Base-by-base conservation (phyloP, 345 rosid species). In the Carallia brachiata region DNA sequence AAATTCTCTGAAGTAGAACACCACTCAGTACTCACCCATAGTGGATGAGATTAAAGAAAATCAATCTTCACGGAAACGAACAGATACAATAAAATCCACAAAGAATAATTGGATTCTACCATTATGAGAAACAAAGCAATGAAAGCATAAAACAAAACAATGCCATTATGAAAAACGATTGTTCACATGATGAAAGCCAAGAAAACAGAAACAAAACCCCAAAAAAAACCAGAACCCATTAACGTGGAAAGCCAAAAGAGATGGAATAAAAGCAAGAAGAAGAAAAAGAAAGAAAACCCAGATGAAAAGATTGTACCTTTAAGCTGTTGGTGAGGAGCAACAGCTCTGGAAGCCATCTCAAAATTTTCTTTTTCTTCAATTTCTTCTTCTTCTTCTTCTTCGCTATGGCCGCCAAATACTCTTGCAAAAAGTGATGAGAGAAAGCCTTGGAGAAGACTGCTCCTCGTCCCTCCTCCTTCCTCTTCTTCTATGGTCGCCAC, bases 371-470 rank as follows among this genome's bases (percentile, higher is more conserved):
- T 54, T 66, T 74, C 71, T 59, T 62, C 73, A 7, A 66, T 66
- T 70, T 80, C 83, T 36, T 67, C 70, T 44, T 4, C 66, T n/a
- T n/a, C n/a, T 68, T 65, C 54, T 55, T 70, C 73, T n/a, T 70
- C 70, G 62, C 77, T 80, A 16, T 70, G 84, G 32, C 69, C 66
- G 52, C 83, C 79, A 48, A 89, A 77, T 31, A 84, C 89, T 74
- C 83, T 84, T 0, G 88, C 75, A 8, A 88, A 75, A 48, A 88
- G 59, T 9, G 92, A 83, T 6, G 89, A 89, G 52, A 92, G 37
- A 53, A 85, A 87, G 66, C 68, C 85, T 39, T 81, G 93, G 86
- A 88, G 91, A 85, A 89, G 89, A 75, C 83, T 75, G 30, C 69
- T 79, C 6, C 85, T 77, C 78, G 85, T 69, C 87, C 73, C 86